Evolutionary conservation across 331 rosid genomes (phyloP), one percentile per base, ranked within the genome.

Genomic region (Rosa hybrid): DNA sequence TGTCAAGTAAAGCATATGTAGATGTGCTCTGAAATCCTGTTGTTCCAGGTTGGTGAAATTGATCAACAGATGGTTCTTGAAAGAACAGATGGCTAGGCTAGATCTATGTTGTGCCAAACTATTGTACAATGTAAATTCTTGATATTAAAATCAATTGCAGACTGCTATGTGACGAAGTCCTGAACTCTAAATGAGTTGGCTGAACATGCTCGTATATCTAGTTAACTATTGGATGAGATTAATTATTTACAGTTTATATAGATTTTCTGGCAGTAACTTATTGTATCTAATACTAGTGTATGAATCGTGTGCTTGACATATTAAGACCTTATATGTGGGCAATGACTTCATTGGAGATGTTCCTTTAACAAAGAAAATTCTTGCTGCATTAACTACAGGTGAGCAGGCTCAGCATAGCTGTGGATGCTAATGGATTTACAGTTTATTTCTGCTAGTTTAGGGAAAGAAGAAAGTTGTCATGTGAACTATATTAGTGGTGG

Each of bases 301-400:
- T 82, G 27, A 65, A 68, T 21, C 77, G 39, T 82, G 82, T 68
- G 30, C 84, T 74, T 75, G 72, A 84, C 90, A 94, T 97, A 97
- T 94, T 71, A 92, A 87, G 84, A 83, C 23, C 71, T 84, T 94
- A 3, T 94, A 92, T 72, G 97, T 92, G 25, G 98, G 98, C 77
- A 74, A 69, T 21, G 97, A 94, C 85, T 89, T 27, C 30, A 27
- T 27, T 27, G 30, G 30, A 27, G 2, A 27, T 27, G 30, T 27
- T 27, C 30, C 30, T 27, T 27, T 86, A 34, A 34, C 38, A 34
- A 92, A 94, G 90, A 94, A 94, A 88, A 84, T 94, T 76, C 95
- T 92, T 30, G 98, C 98, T 78, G 97, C 87, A 68, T 83, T 92
- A 69, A 92, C 98, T 71, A 92, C 95, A 65, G 98, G 98, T 94